Evolutionary conservation across 108 stramenopile species (phyloP).

Genomic region (Thalassiosira profunda): DNA sequence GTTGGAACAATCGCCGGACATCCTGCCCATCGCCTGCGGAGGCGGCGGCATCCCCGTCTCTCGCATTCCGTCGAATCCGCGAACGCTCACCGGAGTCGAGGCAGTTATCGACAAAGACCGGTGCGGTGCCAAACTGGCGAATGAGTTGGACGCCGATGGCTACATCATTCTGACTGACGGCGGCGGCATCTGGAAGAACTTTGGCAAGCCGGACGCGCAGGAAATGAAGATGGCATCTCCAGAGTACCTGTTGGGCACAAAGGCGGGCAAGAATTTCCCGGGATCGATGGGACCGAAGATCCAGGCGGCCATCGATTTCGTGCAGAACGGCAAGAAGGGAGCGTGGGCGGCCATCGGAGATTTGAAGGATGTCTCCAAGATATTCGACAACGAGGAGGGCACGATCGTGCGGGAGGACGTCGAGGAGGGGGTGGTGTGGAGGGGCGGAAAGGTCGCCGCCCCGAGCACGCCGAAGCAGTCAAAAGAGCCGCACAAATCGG

Average conservation of each 20-base stretch:
- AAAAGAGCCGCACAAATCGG: conserved; percentile 67
- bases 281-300: conserved; percentile 86
- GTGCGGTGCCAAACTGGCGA: conserved; percentile 72
- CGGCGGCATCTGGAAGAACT: conserved; percentile 86
- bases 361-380: conserved; percentile 76
- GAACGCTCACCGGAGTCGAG: conserved; percentile 77
- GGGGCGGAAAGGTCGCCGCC: conserved; percentile 26
- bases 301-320: conserved; percentile 81
- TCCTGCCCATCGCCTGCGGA: conserved; percentile 82
- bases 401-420: conserved; percentile 66
- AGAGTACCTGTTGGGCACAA: conserved; percentile 72
- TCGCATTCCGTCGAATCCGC: conserved; percentile 70
- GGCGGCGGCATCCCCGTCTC: conserved; percentile 85
- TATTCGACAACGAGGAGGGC: conserved; percentile 69
- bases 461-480: conserved; percentile 45
- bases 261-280: conserved; percentile 60
- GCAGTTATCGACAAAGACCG: conserved; percentile 85
- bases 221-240: conserved; percentile 80
- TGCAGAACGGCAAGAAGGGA: conserved; percentile 50
- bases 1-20: conserved; percentile 48
- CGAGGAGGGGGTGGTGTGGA: conserved; percentile 70
- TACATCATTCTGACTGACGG: conserved; percentile 87
- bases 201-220: conserved; percentile 76
- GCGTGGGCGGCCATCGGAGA: conserved; percentile 86
- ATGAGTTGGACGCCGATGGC: conserved; percentile 78